Evolutionary conservation across 2,329 filamentous ascomycete genomes (phyloP), one percentile per base, ranked within the genome.

Genomic region (Claviceps sp.): DNA sequence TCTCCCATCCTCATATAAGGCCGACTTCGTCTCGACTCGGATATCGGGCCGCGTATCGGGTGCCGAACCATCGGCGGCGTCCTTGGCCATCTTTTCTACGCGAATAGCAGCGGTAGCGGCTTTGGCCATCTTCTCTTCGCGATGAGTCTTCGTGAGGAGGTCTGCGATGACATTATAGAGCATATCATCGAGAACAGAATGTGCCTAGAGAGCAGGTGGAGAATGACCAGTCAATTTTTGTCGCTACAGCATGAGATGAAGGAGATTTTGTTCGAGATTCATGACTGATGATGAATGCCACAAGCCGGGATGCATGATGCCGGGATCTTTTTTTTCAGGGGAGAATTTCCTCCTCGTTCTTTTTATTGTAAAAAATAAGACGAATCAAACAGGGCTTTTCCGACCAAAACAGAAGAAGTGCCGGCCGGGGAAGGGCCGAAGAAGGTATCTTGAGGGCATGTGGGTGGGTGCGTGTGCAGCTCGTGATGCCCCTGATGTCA

Each of bases 81-180:
- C 75, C 57, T 73, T 70, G 50, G 77, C 78, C 57, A 81, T 66
- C 61, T 83, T 81, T 66, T 84, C 79, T 61, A 83, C 76, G 47
- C 74, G 72, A 58, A 84, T 82, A 57, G 81, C 75, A 60, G 84
- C 76, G 55, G 84, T 77, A 57, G 78, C 70, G 59, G 81, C 81
- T 64, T 84, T 81, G 50, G 86, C 80, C 57, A 81, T 78, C 72
- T 90, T 90, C 70, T 91, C 87, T 59, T 86, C 78, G 58, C 84
- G 84, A 65, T 91, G 87, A 42, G 81, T 82, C 65, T 86, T 80
- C 61, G 88, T 75, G 57, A 88, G 73, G 50, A 88, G 74, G 64
- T 87, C 84, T 66, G 86, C 83, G 58, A 90, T 76, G 61, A 90
- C 78, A 66, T 87, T 89, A 71, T 85, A 82, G 55, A 91, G 72